These are phyloP conservation scores for Colletotrichum sansevieriae DNA, from an alignment of 2,329 filamentous ascomycete species.

Conservation along the genomic window DNA sequence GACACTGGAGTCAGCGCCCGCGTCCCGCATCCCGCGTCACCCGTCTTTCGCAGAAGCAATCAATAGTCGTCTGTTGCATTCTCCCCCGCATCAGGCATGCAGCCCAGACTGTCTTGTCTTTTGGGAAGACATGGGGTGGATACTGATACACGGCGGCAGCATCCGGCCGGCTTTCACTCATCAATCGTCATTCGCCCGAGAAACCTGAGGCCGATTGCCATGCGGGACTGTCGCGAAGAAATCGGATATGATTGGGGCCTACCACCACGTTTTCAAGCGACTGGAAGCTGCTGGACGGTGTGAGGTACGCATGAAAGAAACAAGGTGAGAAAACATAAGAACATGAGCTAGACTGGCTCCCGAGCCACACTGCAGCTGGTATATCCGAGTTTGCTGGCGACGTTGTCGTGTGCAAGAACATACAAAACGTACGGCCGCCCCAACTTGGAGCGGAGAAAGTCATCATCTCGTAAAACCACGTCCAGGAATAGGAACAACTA, in stretches of 20 bases:
- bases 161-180: neutral
- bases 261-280: conserved; percentile 9
- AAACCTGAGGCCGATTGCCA: neutral
- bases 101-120: neutral
- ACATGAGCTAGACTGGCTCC: neutral
- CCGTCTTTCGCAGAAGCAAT: conserved; percentile 9
- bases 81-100: conserved; percentile 27
- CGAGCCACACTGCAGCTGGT: conserved; percentile 24
- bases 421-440: conserved; percentile 4
- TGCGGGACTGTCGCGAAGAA: conserved; percentile 5
- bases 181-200: neutral
- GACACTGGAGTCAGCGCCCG: conserved; percentile 22
- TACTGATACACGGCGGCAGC: conserved; percentile 6
- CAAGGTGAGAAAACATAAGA: conserved; percentile 13
- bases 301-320: neutral
- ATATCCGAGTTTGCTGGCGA: conserved; percentile 11
- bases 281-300: conserved; percentile 17
- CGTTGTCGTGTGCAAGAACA: neutral
- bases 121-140: conserved; percentile 12
- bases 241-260: neutral
- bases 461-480: neutral
- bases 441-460: neutral
- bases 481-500: no score
- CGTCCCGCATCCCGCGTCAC: conserved; percentile 6
- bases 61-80: conserved; percentile 13